Base-by-base conservation (phyloP, 176 grass and related monocot species). In the Ananas comosus region DNA sequence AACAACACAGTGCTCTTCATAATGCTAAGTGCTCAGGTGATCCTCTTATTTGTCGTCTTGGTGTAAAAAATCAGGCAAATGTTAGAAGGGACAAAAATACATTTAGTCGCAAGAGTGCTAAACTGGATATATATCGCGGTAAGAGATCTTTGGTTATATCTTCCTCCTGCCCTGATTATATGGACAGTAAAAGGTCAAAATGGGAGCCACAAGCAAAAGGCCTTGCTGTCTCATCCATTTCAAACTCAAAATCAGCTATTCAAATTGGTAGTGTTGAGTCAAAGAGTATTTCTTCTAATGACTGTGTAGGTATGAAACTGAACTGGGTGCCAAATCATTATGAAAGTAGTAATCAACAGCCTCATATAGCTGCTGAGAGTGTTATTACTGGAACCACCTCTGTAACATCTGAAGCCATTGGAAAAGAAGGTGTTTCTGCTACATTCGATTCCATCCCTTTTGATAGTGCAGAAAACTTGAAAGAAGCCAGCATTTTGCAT, bases 21-120 rank as follows among this genome's bases (percentile, higher is more conserved):
- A 92, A 77, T 80, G 67, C 67, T 33, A 94, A 87, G 77, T 89
- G 91, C 80, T 77, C 77, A 52, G 90, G 94, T 72, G 90, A 94
- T 66, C 79, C 95, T 74, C 73, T 77, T 78, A 84, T 88, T 71
- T 85, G 80, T 48, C 87, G 90, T 66, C 74, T 71, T 72, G 75
- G 75, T n/a, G 75, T 42, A 24, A 77, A 69, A 51, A 61, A 47
- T 47, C 75, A 77, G 47, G 75, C 75, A n/a, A 69, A 77, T 77
- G 66, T 66, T 0, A 27, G 75, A 14, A 28, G 75, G 47, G 69
- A 77, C 53, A 69, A 64, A 21, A 69, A 65, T 4, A 69, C 65
- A 77, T 66, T 77, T 64, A 78, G 49, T 47, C 76, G 67, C 65
- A 82, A 92, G 49, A 80, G 58, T 83, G 22, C 70, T 42, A 84